Evolutionary conservation across 345 rosid species (phyloP), one percentile per base, ranked within the genome.

Genomic region (Melaleuca quinquenervia): DNA sequence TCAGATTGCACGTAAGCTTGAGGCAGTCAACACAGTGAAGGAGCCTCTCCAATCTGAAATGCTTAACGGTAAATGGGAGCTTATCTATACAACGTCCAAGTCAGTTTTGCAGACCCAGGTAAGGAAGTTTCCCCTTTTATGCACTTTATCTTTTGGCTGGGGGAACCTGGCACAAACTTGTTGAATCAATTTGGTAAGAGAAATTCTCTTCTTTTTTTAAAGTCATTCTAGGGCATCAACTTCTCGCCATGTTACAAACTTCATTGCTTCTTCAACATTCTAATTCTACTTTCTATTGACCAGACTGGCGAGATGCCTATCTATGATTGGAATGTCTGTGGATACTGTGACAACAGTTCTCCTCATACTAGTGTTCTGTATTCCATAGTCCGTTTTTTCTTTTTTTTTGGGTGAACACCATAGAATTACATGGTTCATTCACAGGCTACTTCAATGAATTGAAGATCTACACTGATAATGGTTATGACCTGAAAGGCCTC

Each of bases 11-110:
- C 92, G 94, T 50, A 89, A 95, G 82, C 96, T 97, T 83, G 98
- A 97, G 92, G 94, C 92, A 27, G 95, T 91, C 41, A 95, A 87
- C 90, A 95, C 95, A 26, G 92, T 90, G 5, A 96, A 92, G 92
- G 94, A 91, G 92, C 98, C 97, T 44, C 85, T 97, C 50, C 96
- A 95, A 78, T 96, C 98, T 58, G 91, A 88, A 83, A 91, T 96
- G 55, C 45, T 96, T 14, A 91, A 94, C 92, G 98, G 98, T 32
- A 96, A 97, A 89, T 96, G 99, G 98, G 98, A 97, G 92, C 98
- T 97, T 84, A 88, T 97, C 54, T 96, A 94, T 85, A 97, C 99
- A 14, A 96, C 99, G 36, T 97, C 98, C 55, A 89, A 89, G 82
- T 95, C 98, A 15, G 91, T 97, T 89, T 86, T 96, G 88, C 97